A percentile compares a stretch with the other conserved stretches of the same genome.
These are phyloP conservation scores for Scleroderma citrinum DNA, from an alignment of 768 basidiomycete genomes.

Conservation along the genomic window DNA sequence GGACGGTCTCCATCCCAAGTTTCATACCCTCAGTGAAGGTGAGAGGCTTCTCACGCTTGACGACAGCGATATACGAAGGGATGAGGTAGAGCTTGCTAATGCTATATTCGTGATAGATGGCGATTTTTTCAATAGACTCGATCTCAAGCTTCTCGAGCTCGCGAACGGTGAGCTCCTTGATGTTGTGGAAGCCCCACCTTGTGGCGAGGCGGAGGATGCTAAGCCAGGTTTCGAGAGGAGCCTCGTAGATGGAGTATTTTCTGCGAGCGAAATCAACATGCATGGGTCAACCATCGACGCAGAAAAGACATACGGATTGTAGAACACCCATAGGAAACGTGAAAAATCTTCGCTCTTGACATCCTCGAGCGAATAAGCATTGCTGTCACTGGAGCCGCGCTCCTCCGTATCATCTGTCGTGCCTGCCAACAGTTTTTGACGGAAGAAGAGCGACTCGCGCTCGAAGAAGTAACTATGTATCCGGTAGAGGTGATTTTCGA, in stretches of 20 bases:
- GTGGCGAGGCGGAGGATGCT: conserved; percentile 35
- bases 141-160: conserved; percentile 35
- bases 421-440: conserved; percentile 23
- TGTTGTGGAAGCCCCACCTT: conserved; percentile 35
- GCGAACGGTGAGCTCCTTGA: conserved; percentile 34
- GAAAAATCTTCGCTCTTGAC: conserved; percentile 44
- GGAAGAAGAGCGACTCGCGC: conserved; percentile 52
- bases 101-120: conserved; percentile 32
- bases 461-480: conserved; percentile 60
- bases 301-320: conserved; percentile 46
- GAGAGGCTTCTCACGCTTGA: conserved; percentile 32
- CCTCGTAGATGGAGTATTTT: conserved; percentile 35
- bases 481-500: conserved; percentile 49
- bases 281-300: not conserved
- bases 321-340: conserved; percentile 57
- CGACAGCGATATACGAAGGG: conserved; percentile 30
- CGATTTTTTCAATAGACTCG: conserved; percentile 32
- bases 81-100: conserved; percentile 32
- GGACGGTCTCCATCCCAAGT: conserved; percentile 35
- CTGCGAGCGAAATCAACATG: conserved; percentile 11
- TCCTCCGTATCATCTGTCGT: conserved; percentile 28
- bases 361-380: conserved; percentile 41
- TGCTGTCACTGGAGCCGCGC: conserved; percentile 34
- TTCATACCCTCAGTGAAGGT: conserved; percentile 34
- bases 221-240: conserved; percentile 36